Percentiles rank a stretch among this genome's conserved stretches.
Conservation (phyloP, 352 stramenopile genomes). For the Phytophthora pistaciae region DNA sequence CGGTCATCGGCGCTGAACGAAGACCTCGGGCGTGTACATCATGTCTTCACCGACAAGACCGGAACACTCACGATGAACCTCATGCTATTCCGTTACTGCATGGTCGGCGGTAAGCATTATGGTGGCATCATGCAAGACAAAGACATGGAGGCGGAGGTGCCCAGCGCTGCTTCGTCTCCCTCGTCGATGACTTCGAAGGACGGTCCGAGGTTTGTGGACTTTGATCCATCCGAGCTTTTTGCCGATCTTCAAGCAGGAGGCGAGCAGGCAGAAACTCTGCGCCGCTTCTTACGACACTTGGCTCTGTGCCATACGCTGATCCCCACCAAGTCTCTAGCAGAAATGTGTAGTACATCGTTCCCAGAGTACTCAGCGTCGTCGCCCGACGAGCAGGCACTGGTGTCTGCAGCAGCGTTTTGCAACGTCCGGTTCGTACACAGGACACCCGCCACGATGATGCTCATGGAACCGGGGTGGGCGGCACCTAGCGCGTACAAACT, state of each 20-base stretch:
- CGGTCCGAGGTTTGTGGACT: conserved; percentile 61
- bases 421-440: conserved; percentile 85
- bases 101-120: conserved; percentile 93
- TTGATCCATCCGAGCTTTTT: conserved; percentile 77
- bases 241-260: conserved; percentile 53
- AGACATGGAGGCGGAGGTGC: conserved; percentile 46
- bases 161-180: neutral
- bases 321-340: conserved; percentile 66
- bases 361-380: conserved; percentile 86
- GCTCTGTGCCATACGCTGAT: conserved; percentile 86
- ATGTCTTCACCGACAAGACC: conserved; percentile 96
- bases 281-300: conserved; percentile 77
- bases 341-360: conserved; percentile 81
- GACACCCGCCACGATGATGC: conserved; percentile 63
- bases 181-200: conserved; percentile 7
- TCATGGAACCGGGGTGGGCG: conserved; percentile 55
- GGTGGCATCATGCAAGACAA: conserved; percentile 78
- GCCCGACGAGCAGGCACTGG: conserved; percentile 82
- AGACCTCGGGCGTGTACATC: conserved; percentile 92
- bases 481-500: conserved; percentile 82
- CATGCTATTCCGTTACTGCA: conserved; percentile 97
- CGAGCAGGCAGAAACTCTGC: conserved; percentile 53
- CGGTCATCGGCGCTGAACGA: conserved; percentile 91
- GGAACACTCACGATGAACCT: conserved; percentile 96
- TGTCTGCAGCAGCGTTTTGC: conserved; percentile 77